Base-by-base conservation (phyloP, 169 alveolate species). In the Babesia microti region DNA sequence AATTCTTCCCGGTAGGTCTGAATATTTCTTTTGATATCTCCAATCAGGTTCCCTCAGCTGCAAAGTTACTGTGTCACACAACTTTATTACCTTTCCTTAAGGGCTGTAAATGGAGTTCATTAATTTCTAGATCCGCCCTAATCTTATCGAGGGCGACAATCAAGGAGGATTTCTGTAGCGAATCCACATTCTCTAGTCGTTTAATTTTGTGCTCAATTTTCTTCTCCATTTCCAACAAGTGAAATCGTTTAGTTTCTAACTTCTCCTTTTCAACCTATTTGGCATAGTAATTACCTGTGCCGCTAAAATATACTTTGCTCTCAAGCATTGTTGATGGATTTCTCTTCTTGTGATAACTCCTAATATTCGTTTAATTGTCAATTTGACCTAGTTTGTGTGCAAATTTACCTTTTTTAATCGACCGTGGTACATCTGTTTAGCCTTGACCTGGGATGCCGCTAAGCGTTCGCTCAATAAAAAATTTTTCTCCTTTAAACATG, bases 341-440 rank as follows among this genome's bases (percentile, higher is more conserved):
- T 79, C 90, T 21, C 90, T 36, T 43, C 84, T 48, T n/a, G 91
- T 67, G 42, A 83, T 44, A 6, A 83, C 91, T 3, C 83, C 78
- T 33, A 83, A 56, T 12, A 83, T 79, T 47, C 91, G 68, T 60
- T 80, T 81, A 88, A 80, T 80, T 7, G 87, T 79, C 41, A 81
- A 66, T 24, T 59, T 60, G 30, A 68, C 81, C 83, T 72, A 55
- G 24, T 9, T 12, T 5, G 11, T n/a, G 23, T 4, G 6, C 11
- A 2, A 30, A 11, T 30, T 0, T 12, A 82, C 86, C 76, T 83
- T 83, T 60, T 83, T 79, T 48, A 83, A 57, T 14, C 91, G 34
- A 17, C 87, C 91, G 21, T 79, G 87, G 24, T 83, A 48, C 37
- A 72, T 65, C 76, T 67, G 72, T 33, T 68, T 59, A 18, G 52